Evolutionary conservation across 345 rosid genomes (phyloP).

Genomic region (Chamaenerion angustifolium): DNA sequence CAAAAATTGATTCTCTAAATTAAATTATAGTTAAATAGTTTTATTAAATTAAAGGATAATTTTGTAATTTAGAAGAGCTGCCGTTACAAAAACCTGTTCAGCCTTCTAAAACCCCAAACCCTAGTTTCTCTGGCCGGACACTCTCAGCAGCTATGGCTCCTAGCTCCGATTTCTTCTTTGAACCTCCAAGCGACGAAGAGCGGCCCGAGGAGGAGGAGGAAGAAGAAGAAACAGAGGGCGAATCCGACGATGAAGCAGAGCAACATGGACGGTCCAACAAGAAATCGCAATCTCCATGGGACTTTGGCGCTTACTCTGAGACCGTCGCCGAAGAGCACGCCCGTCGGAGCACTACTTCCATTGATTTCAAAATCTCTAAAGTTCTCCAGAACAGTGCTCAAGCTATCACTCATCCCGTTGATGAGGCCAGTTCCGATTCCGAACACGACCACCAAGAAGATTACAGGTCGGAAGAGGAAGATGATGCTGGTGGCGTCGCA

Average conservation of each 20-base stretch:
- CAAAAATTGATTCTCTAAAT: too few species aligned
- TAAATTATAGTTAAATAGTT: too few species aligned
- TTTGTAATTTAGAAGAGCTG: too few species aligned
- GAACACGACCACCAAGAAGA: constrained; percentile 71
- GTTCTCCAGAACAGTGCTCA: constrained; percentile 31
- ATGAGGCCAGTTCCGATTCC: constrained; percentile 25
- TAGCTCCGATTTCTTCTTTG: constrained; percentile 10
- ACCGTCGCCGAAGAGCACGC: constrained; percentile 86
- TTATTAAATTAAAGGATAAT: too few species aligned
- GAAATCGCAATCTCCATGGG: constrained; percentile 74
- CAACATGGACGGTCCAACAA: not conserved
- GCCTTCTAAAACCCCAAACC: too few species aligned
- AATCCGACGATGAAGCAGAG: not conserved
- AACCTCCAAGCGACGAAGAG: constrained; percentile 14
- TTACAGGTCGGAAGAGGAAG: constrained; percentile 51
- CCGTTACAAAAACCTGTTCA: too few species aligned
- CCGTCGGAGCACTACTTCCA: constrained; percentile 80
- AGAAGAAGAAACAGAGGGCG: not conserved
- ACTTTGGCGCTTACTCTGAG: constrained; percentile 67
- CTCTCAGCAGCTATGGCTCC: constrained; percentile 28
- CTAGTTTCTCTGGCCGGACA: too few species aligned
- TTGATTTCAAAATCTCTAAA: constrained; percentile 70
- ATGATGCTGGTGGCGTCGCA: constrained; percentile 22
- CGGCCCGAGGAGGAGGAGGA: constrained; percentile 4
- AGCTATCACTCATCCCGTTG: constrained; percentile 14